Conservation (phyloP, 257 asterid genomes). For the Primulina tabacum region DNA sequence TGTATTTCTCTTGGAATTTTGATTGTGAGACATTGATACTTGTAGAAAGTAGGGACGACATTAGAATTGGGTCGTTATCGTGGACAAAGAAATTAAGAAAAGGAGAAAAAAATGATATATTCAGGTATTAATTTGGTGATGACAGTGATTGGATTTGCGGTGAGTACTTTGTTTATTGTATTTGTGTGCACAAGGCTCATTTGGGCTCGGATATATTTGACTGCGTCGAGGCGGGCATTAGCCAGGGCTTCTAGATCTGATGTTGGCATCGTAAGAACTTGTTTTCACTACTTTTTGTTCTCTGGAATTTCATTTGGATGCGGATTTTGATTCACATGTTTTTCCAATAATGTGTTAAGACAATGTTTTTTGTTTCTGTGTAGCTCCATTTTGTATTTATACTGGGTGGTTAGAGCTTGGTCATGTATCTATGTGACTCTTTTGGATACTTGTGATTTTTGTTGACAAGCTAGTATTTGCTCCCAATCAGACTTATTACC, state of each 20-base stretch:
- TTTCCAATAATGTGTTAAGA: not conserved
- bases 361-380: not conserved
- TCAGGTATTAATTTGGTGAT: slow-evolving; percentile 71
- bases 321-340: slow-evolving; percentile 14
- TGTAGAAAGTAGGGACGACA: slow-evolving; percentile 19
- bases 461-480: not conserved
- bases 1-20: slow-evolving; percentile 24
- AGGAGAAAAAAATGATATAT: slow-evolving; percentile 41
- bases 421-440: no score
- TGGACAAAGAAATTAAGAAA: slow-evolving; percentile 18
- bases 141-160: slow-evolving; percentile 83
- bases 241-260: slow-evolving; percentile 61
- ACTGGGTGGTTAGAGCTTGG: no score
- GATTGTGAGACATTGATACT: slow-evolving; percentile 23
- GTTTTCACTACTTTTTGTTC: not conserved
- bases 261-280: slow-evolving; percentile 60
- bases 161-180: slow-evolving; percentile 70
- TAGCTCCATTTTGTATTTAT: not conserved
- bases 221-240: slow-evolving; percentile 43
- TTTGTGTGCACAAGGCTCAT: slow-evolving; percentile 82
- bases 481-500: no score
- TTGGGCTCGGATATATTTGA: slow-evolving; percentile 71
- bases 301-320: slow-evolving; percentile 14
- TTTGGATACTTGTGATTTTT: no score
- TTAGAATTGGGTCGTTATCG: slow-evolving; percentile 20